A percentile compares a stretch with the other conserved stretches of the same genome.
These are phyloP conservation scores for Hebeloma cylindrosporum DNA, from an alignment of 768 basidiomycete genomes.

Conservation along the genomic window DNA sequence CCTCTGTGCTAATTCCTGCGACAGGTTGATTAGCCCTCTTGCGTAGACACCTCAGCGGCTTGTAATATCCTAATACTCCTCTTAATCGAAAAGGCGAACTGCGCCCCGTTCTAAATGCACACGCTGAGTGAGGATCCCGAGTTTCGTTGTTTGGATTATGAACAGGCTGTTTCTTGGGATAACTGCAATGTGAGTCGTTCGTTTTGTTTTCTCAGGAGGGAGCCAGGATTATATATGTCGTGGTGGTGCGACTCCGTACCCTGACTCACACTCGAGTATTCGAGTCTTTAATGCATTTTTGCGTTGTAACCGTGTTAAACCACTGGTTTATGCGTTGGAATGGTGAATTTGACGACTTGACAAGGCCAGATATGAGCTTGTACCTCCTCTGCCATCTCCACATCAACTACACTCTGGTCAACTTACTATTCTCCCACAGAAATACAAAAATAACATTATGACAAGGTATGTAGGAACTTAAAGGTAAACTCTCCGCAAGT, in stretches of 20 bases:
- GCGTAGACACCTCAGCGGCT: constrained; percentile 50
- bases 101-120: constrained; percentile 5
- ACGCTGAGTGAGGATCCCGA: neutral
- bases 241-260: constrained; percentile 55
- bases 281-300: constrained; percentile 18
- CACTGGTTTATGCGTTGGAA: constrained; percentile 52
- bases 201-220: constrained; percentile 5
- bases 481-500: constrained; percentile 74
- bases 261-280: constrained; percentile 24
- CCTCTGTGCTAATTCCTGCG: constrained; percentile 9
- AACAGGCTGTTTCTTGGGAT: neutral
- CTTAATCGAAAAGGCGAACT: constrained; percentile 23
- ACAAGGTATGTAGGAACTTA: constrained; percentile 28
- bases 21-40: constrained; percentile 89
- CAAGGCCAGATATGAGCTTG: constrained; percentile 89
- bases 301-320: constrained; percentile 47
- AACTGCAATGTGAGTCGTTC: constrained; percentile 30
- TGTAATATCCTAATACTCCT: constrained; percentile 28
- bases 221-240: constrained; percentile 62
- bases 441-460: constrained; percentile 5
- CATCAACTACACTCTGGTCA: no score
- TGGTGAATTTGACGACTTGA: constrained; percentile 56
- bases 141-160: neutral
- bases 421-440: no score
- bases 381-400: constrained; percentile 6